These are phyloP conservation scores for Avena eriantha DNA, from an alignment of 176 grass and related monocot genomes.

Conservation along the genomic window DNA sequence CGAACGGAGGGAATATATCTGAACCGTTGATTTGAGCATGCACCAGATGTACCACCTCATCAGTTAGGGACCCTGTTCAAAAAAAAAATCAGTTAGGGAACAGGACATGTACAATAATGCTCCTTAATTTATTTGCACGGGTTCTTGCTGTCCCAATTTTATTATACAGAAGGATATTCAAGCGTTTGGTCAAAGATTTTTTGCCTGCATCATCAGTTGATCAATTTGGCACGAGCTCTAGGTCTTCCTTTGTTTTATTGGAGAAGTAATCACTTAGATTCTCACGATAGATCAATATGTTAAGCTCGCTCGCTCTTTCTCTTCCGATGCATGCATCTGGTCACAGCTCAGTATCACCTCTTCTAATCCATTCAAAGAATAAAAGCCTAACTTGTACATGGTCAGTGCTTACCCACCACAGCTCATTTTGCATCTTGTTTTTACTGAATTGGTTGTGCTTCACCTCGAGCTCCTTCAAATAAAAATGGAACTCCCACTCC, in stretches of 20 bases:
- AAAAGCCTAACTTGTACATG: not conserved
- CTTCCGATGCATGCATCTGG: not conserved
- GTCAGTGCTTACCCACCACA: no score
- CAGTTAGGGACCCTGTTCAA: conserved; percentile 1
- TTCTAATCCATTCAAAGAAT: not conserved
- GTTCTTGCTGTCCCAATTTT: not conserved
- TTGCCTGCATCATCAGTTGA: not conserved
- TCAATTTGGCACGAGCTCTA: not conserved
- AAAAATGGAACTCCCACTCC: no score
- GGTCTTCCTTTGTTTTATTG: not conserved
- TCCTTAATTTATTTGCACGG: conserved; percentile 26
- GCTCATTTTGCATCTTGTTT: no score
- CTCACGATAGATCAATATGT: not conserved
- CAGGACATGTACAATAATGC: not conserved
- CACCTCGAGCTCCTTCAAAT: no score
- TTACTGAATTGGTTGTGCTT: no score
- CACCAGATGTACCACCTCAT: conserved; percentile 3
- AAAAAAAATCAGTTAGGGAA: conserved; percentile 8
- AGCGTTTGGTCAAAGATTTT: not conserved
- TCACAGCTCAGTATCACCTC: not conserved
- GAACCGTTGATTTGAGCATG: conserved; percentile 9
- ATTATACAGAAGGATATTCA: not conserved
- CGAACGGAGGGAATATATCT: no score
- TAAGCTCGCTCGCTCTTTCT: not conserved
- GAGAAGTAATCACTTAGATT: not conserved